Base-by-base conservation (phyloP, 2,329 filamentous ascomycete genomes). In the Scopulariopsis brevicaulis region DNA sequence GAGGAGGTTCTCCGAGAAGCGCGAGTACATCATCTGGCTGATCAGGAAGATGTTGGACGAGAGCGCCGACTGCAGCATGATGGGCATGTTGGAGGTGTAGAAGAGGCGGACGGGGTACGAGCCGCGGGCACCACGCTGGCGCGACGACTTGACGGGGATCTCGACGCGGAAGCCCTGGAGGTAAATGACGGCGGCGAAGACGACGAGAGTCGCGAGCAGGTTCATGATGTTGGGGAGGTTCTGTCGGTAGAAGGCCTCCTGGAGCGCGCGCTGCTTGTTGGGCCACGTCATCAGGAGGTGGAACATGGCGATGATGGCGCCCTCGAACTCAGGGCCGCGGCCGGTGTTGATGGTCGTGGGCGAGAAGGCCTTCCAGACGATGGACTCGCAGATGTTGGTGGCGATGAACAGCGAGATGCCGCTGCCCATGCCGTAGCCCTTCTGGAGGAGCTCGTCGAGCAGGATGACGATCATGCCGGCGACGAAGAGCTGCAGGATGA, bases 41-140 rank as follows among this genome's bases (percentile, higher is more conserved):
- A 99, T 91, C 64, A 99, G 81, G 86, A 99, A 99, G 77, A 99
- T 85, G 82, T 99, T 99, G 82, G 93, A 96, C 65, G 90, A 96
- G 65, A 99, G 85, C 66, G 94, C 94, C 54, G 93, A 97, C 81
- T 99, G 95, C 73, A 99, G 83, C 94, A 99, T 99, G 78, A 99
- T 99, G 71, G 94, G 94, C 95, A 99, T 99, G 87, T 99, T 99
- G 74, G 92, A 96, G 71, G 94, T 99, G 81, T 99, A 99, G 85
- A 99, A 99, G 60, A 99, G 89, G 70, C 95, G 93, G 74, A 99
- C 85, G 68, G 94, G 94, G 84, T 97, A 99, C 48, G 92, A 96
- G 69, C 93, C 95, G 69, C 94, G 93, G 73, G 96, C 94, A 75
- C 94, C 94, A 82, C 94, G 92, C 84, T 99, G 94, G 77, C 94